Percentiles rank a stretch among this genome's conserved stretches.
phyloP scores from a whole-genome alignment of 257 asterid species.

The Rhazya stricta region DNA sequence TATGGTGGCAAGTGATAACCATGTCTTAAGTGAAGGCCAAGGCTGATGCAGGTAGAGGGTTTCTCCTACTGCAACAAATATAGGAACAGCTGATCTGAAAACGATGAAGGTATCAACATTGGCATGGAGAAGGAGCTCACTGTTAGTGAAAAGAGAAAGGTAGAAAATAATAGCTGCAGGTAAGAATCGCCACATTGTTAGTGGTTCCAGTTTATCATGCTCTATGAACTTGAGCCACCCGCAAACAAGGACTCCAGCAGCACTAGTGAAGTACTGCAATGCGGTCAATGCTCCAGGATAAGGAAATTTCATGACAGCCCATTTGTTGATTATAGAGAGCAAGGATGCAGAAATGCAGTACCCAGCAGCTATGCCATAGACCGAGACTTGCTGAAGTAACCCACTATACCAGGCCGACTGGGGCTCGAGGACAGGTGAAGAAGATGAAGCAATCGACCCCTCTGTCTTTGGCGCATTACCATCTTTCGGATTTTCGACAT shows the following conservation, averaged over 20 bases:
- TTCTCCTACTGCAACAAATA: slow-evolving; percentile 88
- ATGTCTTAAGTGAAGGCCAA: slow-evolving; percentile 76
- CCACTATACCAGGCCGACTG: slow-evolving; percentile 40
- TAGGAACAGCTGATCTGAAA: slow-evolving; percentile 90
- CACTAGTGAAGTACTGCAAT: slow-evolving; percentile 84
- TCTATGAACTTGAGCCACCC: slow-evolving; percentile 68
- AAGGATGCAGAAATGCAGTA: slow-evolving; percentile 85
- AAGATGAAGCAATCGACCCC: slow-evolving; percentile 25
- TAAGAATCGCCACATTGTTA: slow-evolving; percentile 85
- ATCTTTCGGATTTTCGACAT: slow-evolving; percentile 59
- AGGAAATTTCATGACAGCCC: slow-evolving; percentile 97
- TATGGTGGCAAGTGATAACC: slow-evolving; percentile 74
- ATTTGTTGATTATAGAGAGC: slow-evolving; percentile 84
- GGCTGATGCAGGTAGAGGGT: slow-evolving; percentile 87
- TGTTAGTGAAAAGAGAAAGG: slow-evolving; percentile 77
- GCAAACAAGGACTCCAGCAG: slow-evolving; percentile 64
- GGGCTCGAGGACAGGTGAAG: slow-evolving; percentile 26
- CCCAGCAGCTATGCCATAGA: slow-evolving; percentile 91
- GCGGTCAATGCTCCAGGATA: slow-evolving; percentile 95
- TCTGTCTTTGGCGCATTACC: slow-evolving; percentile 21
- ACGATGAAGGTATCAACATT: slow-evolving; percentile 91
- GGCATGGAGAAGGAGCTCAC: slow-evolving; percentile 95
- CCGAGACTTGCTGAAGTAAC: slow-evolving; percentile 63
- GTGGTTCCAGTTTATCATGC: slow-evolving; percentile 72
- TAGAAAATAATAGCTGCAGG: slow-evolving; percentile 91